Evolutionary conservation across 768 basidiomycete genomes (phyloP), one percentile per base, ranked within the genome.

Genomic region (Nidularia sp.): DNA sequence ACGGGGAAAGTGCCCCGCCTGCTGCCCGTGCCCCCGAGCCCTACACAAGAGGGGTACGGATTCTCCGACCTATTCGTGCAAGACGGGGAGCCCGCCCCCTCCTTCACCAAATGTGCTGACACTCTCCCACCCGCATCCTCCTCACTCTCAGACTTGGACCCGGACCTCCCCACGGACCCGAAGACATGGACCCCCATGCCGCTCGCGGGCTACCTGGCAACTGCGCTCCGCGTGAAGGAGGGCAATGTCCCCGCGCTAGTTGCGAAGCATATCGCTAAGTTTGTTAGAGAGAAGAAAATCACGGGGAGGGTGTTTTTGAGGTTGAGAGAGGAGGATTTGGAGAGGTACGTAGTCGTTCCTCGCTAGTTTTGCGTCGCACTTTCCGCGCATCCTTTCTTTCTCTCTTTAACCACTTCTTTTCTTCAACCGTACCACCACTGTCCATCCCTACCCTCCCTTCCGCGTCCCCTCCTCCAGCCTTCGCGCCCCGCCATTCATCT

Each of bases 151-250:
- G 50, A 61, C 15, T 55, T 55, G n/a, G 63, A 69, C 8, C 65
- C 72, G 0, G 61, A 66, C 31, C 61, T 84, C 12, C 79, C 83
- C 22, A 64, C 66, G 3, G 83, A 87, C 54, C 88, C 88, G 4
- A 86, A 85, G 60, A 55, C 66, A 9, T 90, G 88, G 88, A 78
- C 76, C 0, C 73, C 83, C 0, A 66, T 75, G 4, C 77, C 89
- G 52, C 70, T 90, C 8, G 65, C 75, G 3, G 59, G 67, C 2
- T 86, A 88, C 61, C 74, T 88, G 31, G 58, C 70, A 4, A 49
- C 49, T 1, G 53, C 49, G 4, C 36, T 62, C 35, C 54, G 56
- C 15, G 50, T 50, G 3, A 54, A 55, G 41, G 51, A 45, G 32
- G 50, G 47, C 10, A 62, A 62, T 32, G 59, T 72, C 1, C 73